Percentiles rank a stretch among this genome's conserved stretches.
Conservation (phyloP, 2,329 filamentous ascomycete species). For the Lachnellula hyalina region DNA sequence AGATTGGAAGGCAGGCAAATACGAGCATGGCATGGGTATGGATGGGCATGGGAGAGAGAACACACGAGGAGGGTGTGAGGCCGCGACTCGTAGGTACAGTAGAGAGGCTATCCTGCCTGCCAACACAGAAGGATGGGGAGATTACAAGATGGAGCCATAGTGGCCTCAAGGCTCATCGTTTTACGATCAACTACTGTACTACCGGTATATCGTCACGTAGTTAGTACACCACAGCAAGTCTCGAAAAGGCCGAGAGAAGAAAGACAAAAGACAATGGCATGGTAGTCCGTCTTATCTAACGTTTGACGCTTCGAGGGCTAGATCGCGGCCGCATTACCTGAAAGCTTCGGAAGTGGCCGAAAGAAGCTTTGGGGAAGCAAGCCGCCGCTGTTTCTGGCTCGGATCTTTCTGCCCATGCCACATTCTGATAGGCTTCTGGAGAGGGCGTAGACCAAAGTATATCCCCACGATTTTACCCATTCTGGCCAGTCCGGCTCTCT, state of each 20-base stretch:
- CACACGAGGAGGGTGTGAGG: background rate
- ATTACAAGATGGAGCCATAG: background rate
- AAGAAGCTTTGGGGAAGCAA: background rate
- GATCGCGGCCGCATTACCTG: background rate
- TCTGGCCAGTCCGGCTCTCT: background rate
- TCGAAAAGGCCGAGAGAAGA: background rate
- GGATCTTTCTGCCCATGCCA: too few relatives aligned
- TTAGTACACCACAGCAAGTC: background rate
- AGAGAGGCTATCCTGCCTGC: background rate
- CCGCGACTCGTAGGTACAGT: background rate
- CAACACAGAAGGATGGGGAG: background rate
- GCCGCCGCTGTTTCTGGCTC: background rate
- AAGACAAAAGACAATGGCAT: background rate
- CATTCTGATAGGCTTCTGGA: background rate
- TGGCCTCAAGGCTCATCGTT: background rate
- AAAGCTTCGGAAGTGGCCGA: background rate
- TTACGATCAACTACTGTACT: background rate
- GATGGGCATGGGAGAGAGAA: background rate
- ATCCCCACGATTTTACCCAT: background rate
- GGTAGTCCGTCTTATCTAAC: slow-evolving; percentile 4
- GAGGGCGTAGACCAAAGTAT: background rate
- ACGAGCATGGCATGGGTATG: background rate
- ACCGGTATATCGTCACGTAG: background rate
- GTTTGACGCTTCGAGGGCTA: slow-evolving; percentile 3
- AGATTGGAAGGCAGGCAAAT: background rate